Evolutionary conservation across 2,329 filamentous ascomycete genomes (phyloP).

Genomic region (Fusarium stilboides): DNA sequence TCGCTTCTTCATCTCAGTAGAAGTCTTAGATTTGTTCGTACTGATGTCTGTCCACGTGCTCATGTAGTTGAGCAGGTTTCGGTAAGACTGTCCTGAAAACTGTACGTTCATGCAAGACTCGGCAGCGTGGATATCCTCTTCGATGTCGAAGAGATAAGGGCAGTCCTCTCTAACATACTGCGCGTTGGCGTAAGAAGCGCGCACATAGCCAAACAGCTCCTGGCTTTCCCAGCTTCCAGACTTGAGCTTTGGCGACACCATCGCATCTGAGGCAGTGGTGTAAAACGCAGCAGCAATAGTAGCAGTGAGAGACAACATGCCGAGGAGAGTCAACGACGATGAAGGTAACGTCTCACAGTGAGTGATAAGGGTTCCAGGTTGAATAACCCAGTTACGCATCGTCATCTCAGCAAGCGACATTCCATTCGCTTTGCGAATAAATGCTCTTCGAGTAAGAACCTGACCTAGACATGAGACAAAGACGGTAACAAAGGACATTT

Average conservation of each 20-base stretch:
- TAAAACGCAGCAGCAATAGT: conserved; percentile 80
- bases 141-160: conserved; percentile 69
- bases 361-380: conserved; percentile 80
- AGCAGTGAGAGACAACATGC: conserved; percentile 74
- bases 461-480: conserved; percentile 84
- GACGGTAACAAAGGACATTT: conserved; percentile 83
- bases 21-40: conserved; percentile 59
- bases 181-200: conserved; percentile 75
- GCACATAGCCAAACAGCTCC: conserved; percentile 70
- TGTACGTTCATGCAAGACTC: conserved; percentile 78
- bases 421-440: conserved; percentile 72
- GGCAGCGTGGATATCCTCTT: conserved; percentile 59
- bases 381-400: conserved; percentile 81
- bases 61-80: conserved; percentile 77
- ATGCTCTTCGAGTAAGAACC: conserved; percentile 78
- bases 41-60: conserved; percentile 67
- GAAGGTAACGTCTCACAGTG: conserved; percentile 77
- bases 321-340: conserved; percentile 75
- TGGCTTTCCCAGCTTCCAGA: conserved; percentile 67
- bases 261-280: conserved; percentile 81
- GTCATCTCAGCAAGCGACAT: conserved; percentile 83
- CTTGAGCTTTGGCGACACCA: conserved; percentile 81
- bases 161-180: conserved; percentile 70
- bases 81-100: conserved; percentile 78
- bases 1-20: conserved; percentile 61